phyloP scores from a whole-genome alignment of 768 basidiomycete genomes.

The Russula emetica region DNA sequence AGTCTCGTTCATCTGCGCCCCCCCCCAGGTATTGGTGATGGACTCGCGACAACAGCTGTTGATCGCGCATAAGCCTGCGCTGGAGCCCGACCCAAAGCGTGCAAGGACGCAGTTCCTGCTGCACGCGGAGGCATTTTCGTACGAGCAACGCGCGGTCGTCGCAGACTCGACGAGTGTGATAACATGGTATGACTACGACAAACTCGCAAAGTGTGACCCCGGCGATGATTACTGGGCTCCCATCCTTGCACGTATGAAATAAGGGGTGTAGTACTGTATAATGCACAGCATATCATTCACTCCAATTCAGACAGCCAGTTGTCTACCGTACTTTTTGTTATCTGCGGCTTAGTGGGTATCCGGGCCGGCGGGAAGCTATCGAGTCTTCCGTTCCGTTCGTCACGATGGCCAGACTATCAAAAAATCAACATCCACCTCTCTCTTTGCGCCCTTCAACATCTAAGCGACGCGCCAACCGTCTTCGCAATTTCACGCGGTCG shows the following conservation, averaged over 20 bases:
- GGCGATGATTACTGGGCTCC: constrained; percentile 45
- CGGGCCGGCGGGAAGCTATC: constrained; percentile 4
- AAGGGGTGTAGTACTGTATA: too few relatives aligned
- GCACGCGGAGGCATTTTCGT: constrained; percentile 57
- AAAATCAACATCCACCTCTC: constrained; percentile 2
- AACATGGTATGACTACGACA: constrained; percentile 79
- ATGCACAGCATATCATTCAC: background rate
- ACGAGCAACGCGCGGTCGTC: constrained; percentile 57
- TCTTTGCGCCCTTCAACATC: constrained; percentile 36
- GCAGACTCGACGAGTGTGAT: constrained; percentile 59
- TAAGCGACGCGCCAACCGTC: constrained; percentile 33
- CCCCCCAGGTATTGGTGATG: background rate
- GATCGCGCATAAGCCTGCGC: constrained; percentile 54
- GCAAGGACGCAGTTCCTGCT: constrained; percentile 46
- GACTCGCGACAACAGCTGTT: constrained; percentile 44
- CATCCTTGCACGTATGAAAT: constrained; percentile 31
- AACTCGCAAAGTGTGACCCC: constrained; percentile 58
- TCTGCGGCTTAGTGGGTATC: too few relatives aligned
- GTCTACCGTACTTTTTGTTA: too few relatives aligned
- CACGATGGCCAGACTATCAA: constrained; percentile 5
- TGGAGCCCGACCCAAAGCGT: constrained; percentile 26
- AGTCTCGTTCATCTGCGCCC: constrained; percentile 5
- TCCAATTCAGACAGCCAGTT: too few relatives aligned
- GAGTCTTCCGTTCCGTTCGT: background rate
- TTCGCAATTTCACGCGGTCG: constrained; percentile 28